A percentile compares a stretch with the other conserved stretches of the same genome.
Conservation (phyloP, 1,139 yeast species). For the Suhomyces guaymorum region DNA sequence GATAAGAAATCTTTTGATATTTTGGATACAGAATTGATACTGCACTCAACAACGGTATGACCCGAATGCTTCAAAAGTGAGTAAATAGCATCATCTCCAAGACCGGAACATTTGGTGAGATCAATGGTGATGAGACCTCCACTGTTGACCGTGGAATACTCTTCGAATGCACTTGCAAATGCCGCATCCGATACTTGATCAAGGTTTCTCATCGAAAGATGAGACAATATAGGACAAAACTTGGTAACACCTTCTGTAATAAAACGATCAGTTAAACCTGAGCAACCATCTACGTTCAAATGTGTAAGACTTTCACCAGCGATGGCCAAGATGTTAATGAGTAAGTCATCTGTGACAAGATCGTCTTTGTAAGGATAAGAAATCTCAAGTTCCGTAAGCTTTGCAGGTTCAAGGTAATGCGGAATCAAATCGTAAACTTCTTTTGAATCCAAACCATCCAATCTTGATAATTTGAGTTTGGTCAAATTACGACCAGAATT, state of each 20-base stretch:
- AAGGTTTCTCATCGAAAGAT: conserved; percentile 53
- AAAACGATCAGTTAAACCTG: conserved; percentile 65
- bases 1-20: conserved; percentile 52
- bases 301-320: conserved; percentile 62
- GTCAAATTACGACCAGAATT: conserved; percentile 60
- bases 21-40: conserved; percentile 68
- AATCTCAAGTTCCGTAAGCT: conserved; percentile 60
- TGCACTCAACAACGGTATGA: conserved; percentile 64
- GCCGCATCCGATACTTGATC: conserved; percentile 71
- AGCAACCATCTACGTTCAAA: conserved; percentile 70
- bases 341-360: conserved; percentile 67
- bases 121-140: conserved; percentile 64
- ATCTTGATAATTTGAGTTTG: conserved; percentile 51
- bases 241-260: conserved; percentile 59
- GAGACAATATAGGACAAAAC: conserved; percentile 55
- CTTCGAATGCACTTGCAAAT: conserved; percentile 54
- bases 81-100: conserved; percentile 63
- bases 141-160: conserved; percentile 46
- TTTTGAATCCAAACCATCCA: conserved; percentile 67
- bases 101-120: conserved; percentile 62
- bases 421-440: conserved; percentile 66
- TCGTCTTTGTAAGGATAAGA: conserved; percentile 68
- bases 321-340: conserved; percentile 61
- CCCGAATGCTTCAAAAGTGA: conserved; percentile 66
- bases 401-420: conserved; percentile 50